Base-by-base conservation (phyloP, 805 yeast genomes). In the Metahyphopichia silvanorum region DNA sequence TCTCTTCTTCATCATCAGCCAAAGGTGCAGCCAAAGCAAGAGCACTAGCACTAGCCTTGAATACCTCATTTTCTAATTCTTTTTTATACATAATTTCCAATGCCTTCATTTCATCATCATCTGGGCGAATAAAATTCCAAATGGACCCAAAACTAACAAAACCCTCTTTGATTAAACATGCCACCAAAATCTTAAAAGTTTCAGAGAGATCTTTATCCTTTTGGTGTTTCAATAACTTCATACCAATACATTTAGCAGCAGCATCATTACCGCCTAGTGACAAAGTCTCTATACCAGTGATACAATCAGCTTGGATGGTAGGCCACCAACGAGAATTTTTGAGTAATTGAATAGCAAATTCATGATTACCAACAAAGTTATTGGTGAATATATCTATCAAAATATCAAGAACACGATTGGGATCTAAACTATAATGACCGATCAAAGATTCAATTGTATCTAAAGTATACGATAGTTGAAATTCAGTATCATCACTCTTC, bases 1-100 rank as follows among this genome's bases (percentile, higher is more conserved):
- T 20, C n/a, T 47, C 58, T n/a, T 60, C 64, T 13, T 76, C 85
- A 21, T 82, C 91, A 23, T 76, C 79, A 3, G 71, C 66, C 23
- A 89, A 63, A 0, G 96, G 95, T 7, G 93, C 93, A 5, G 96
- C 96, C 44, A 88, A 53, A 0, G 97, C 93, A 30, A 89, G 60
- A 0, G 95, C 95, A 40, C 82, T 85, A 0, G 86, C 82, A 16
- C 76, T 71, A 0, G 89, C 82, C 39, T 67, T 65, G 45, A 69
- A 66, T 0, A 84, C 75, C 37, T 77, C 72, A 9, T 76, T 76
- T 11, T 79, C 78, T 35, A 69, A 44, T 7, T 69, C 63, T 19
- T 61, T 58, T 22, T 73, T 69, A 49, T 76, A 72, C 4, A 52
- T 49, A 1, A 57, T 58, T 23, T 77, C 70, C 18, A 77, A 59